Conservation (phyloP, 768 basidiomycete species). For the Pleurotus tuber-regium region DNA sequence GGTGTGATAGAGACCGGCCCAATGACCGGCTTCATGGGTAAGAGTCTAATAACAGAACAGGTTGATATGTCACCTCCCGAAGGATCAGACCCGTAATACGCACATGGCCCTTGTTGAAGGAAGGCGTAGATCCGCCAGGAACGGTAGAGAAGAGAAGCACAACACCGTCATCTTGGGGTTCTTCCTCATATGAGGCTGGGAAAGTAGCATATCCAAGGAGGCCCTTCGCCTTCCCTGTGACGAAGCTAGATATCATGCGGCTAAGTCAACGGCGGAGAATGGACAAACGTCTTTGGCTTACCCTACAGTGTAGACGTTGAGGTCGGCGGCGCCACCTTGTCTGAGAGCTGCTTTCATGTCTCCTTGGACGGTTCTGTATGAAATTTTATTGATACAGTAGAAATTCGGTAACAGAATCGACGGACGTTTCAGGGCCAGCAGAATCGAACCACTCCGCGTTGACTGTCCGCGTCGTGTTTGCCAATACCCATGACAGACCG, state of each 20-base stretch:
- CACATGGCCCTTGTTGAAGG: conserved; percentile 42
- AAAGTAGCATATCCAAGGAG: conserved; percentile 56
- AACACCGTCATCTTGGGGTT: conserved; percentile 48
- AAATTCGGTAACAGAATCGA: conserved; percentile 24
- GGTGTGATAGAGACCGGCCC: conserved; percentile 58
- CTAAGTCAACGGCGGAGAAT: not conserved
- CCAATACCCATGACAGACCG: conserved; percentile 39
- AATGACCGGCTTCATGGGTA: conserved; percentile 61
- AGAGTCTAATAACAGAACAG: no score
- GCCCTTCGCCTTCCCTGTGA: conserved; percentile 33
- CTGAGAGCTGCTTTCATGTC: conserved; percentile 49
- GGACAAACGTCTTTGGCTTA: conserved; percentile 17
- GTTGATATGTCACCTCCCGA: no score
- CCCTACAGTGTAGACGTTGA: conserved; percentile 55
- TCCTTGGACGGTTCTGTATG: conserved; percentile 33
- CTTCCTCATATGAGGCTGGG: conserved; percentile 37
- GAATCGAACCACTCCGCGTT: conserved; percentile 9
- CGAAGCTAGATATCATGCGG: conserved; percentile 35
- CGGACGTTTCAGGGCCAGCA: conserved; percentile 24
- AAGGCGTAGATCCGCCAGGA: conserved; percentile 38
- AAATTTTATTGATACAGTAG: conserved; percentile 45
- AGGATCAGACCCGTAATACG: no score
- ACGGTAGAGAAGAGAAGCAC: conserved; percentile 39
- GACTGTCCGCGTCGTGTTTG: conserved; percentile 11
- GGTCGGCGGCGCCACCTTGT: conserved; percentile 32